phyloP scores from a whole-genome alignment of 2,329 filamentous ascomycete species.

The Drechslerella dactyloides region DNA sequence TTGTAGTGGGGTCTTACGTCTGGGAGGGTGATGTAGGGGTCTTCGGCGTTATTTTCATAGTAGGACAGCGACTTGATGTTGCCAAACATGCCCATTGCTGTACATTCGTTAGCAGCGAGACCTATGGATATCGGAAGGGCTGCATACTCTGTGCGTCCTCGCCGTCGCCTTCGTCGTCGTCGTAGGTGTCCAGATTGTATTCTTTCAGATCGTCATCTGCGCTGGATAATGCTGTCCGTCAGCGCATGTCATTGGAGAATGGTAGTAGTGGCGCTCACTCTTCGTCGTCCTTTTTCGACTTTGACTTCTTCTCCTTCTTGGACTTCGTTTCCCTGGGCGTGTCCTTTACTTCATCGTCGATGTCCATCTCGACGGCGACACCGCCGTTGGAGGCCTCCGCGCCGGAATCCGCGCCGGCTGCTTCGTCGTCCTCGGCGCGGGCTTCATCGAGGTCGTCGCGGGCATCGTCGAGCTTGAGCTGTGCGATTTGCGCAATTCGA shows the following conservation, averaged over 20 bases:
- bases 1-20: constrained; percentile 58
- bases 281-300: constrained; percentile 56
- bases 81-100: constrained; percentile 82
- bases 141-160: constrained; percentile 66
- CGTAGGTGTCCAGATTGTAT: constrained; percentile 95
- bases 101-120: neutral
- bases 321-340: constrained; percentile 50
- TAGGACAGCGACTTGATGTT: constrained; percentile 93
- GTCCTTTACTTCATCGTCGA: constrained; percentile 34
- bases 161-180: constrained; percentile 73
- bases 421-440: constrained; percentile 58
- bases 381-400: constrained; percentile 20
- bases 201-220: constrained; percentile 86
- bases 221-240: constrained; percentile 54
- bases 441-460: constrained; percentile 82
- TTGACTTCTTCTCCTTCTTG: constrained; percentile 55
- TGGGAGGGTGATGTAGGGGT: constrained; percentile 92
- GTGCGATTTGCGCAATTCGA: constrained; percentile 75
- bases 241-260: constrained; percentile 3
- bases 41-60: constrained; percentile 90
- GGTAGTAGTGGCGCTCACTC: constrained; percentile 47
- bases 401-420: constrained; percentile 53
- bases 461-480: constrained; percentile 86
- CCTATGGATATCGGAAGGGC: neutral
- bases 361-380: constrained; percentile 38